Conservation (phyloP, 2,329 filamentous ascomycete species). For the Fusarium pseudograminearum region DNA sequence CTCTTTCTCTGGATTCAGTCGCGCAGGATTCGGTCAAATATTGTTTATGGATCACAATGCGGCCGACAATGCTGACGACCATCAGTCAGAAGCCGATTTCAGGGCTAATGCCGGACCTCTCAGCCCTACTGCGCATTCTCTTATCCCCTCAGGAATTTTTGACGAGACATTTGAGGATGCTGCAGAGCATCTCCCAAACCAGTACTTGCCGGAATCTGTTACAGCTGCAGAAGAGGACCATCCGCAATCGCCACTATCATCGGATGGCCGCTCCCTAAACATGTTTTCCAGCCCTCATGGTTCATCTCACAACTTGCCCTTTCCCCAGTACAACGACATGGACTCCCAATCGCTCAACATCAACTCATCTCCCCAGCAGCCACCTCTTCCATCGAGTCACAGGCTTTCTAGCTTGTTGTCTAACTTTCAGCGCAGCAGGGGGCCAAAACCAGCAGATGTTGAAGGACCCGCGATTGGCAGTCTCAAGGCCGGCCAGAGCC, state of each 20-base stretch:
- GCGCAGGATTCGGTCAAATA: constrained; percentile 64
- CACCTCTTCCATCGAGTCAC: constrained; percentile 50
- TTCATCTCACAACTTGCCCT: constrained; percentile 69
- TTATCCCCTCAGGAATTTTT: constrained; percentile 76
- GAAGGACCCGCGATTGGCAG: constrained; percentile 73
- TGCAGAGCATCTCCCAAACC: constrained; percentile 57
- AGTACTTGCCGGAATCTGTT: constrained; percentile 50
- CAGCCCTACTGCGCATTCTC: constrained; percentile 79
- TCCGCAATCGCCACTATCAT: constrained; percentile 71
- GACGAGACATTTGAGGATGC: constrained; percentile 71
- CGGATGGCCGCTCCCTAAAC: constrained; percentile 64
- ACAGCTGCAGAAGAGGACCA: constrained; percentile 56
- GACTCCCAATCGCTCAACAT: constrained; percentile 58
- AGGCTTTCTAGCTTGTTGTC: constrained; percentile 67
- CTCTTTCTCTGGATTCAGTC: constrained; percentile 65
- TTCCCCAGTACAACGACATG: constrained; percentile 62
- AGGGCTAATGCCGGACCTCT: constrained; percentile 75
- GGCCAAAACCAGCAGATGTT: constrained; percentile 66
- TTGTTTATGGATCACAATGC: constrained; percentile 64
- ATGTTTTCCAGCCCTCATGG: constrained; percentile 72
- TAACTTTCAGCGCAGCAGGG: constrained; percentile 70
- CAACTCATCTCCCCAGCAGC: constrained; percentile 56
- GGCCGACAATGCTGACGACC: constrained; percentile 53
- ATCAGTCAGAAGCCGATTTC: constrained; percentile 71
- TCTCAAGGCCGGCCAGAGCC: constrained; percentile 78